Conservation (phyloP, 2,329 filamentous ascomycete genomes). For the Fusarium solani-melongenae region DNA sequence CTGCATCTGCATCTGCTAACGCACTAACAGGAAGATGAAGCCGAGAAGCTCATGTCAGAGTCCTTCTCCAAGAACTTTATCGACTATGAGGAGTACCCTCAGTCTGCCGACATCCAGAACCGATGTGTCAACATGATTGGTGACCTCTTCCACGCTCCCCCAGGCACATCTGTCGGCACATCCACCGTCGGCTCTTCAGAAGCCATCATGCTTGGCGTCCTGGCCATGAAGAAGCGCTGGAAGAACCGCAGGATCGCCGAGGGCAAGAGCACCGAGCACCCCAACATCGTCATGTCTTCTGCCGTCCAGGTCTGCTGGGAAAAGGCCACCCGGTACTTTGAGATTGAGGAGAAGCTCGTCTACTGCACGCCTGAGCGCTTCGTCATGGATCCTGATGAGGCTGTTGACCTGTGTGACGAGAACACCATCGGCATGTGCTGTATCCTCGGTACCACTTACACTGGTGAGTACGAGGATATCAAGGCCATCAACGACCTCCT, state of each 20-base stretch:
- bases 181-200: slow-evolving; percentile 92
- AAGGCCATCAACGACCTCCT: slow-evolving; percentile 92
- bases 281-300: slow-evolving; percentile 95
- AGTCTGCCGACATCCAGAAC: slow-evolving; percentile 88
- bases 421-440: slow-evolving; percentile 90
- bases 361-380: slow-evolving; percentile 71
- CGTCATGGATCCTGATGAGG: slow-evolving; percentile 72
- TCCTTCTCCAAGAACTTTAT: slow-evolving; percentile 96
- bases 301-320: slow-evolving; percentile 99
- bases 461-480: slow-evolving; percentile 94
- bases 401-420: slow-evolving; percentile 71
- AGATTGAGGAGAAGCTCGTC: slow-evolving; percentile 88
- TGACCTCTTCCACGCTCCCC: slow-evolving; percentile 85
- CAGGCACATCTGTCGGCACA: slow-evolving; percentile 80
- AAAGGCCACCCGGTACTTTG: slow-evolving; percentile 89
- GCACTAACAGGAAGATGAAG: slow-evolving; percentile 80
- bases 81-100: slow-evolving; percentile 87
- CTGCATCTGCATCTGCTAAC: too few relatives aligned
- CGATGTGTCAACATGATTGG: slow-evolving; percentile 93
- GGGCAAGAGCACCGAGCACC: slow-evolving; percentile 82
- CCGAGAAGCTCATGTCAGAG: slow-evolving; percentile 94
- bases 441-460: slow-evolving; percentile 94
- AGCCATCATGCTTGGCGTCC: slow-evolving; percentile 82
- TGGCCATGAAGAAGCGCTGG: slow-evolving; percentile 97
- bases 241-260: slow-evolving; percentile 85